Conservation (phyloP, 1,139 yeast genomes). For the Magnusiomyces fungicola region DNA sequence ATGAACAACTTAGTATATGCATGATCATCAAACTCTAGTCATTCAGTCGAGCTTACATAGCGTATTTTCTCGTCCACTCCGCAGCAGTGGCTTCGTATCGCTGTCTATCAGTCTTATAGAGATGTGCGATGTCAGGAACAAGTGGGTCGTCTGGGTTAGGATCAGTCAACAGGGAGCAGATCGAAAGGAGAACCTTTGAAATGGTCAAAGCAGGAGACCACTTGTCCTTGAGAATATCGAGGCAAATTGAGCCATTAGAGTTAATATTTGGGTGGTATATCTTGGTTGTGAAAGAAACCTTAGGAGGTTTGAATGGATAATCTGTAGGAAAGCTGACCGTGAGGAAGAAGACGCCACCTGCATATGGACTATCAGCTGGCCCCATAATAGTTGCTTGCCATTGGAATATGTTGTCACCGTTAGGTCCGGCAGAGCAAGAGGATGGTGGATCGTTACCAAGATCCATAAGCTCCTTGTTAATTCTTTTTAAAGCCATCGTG, state of each 20-base stretch:
- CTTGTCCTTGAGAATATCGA: constrained; percentile 78
- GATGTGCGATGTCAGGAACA: constrained; percentile 96
- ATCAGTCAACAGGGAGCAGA: constrained; percentile 87
- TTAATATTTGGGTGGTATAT: constrained; percentile 90
- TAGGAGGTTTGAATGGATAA: constrained; percentile 92
- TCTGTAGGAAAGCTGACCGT: constrained; percentile 92
- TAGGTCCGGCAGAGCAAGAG: constrained; percentile 98
- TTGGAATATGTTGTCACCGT: constrained; percentile 90
- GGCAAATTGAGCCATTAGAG: constrained; percentile 79
- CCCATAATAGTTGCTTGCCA: constrained; percentile 98
- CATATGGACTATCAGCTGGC: constrained; percentile 88
- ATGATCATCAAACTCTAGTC: background rate
- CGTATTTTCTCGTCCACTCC: constrained; percentile 98
- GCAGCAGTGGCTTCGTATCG: constrained; percentile 96
- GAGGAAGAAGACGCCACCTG: constrained; percentile 88
- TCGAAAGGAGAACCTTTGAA: constrained; percentile 80
- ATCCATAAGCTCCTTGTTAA: constrained; percentile 90
- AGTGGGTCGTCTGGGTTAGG: constrained; percentile 99
- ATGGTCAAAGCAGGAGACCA: constrained; percentile 91
- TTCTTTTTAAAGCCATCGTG: constrained; percentile 86
- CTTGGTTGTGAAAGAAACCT: constrained; percentile 83
- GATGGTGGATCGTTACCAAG: constrained; percentile 99
- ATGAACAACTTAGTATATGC: background rate
- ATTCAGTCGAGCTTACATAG: constrained; percentile 48
- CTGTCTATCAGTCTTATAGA: constrained; percentile 88